These are phyloP conservation scores for Heritiera fomes DNA, from an alignment of 345 rosid genomes.

Conservation along the genomic window DNA sequence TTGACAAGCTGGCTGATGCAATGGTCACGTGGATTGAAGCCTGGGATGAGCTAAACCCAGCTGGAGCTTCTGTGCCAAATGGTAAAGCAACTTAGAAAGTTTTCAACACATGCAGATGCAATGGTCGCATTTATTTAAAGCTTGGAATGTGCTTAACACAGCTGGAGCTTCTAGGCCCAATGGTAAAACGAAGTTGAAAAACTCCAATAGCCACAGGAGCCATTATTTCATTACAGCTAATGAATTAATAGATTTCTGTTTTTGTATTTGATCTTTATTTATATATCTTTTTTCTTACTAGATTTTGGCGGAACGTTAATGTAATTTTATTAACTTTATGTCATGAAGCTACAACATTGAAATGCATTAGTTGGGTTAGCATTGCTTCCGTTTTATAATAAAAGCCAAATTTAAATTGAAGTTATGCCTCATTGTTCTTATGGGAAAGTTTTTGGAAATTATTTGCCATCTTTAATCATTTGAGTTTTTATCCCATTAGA, in stretches of 20 bases:
- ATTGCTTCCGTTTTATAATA: not conserved
- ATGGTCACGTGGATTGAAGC: slow-evolving; percentile 45
- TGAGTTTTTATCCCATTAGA: no score
- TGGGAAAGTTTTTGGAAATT: not conserved
- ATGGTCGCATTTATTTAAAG: slow-evolving; percentile 36
- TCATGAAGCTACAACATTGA: slow-evolving; percentile 6
- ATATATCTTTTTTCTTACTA: not conserved
- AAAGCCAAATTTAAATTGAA: not conserved
- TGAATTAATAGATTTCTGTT: not conserved
- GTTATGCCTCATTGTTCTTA: not conserved
- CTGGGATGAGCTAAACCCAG: slow-evolving; percentile 36
- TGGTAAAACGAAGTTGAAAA: slow-evolving; percentile 42
- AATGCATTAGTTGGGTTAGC: not conserved
- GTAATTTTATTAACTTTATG: slow-evolving; percentile 26
- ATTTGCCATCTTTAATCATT: not conserved
- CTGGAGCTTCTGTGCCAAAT: slow-evolving; percentile 33
- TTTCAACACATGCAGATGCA: not conserved
- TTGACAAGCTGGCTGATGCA: slow-evolving; percentile 37
- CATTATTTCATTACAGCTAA: slow-evolving; percentile 15
- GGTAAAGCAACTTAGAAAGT: slow-evolving; percentile 43
- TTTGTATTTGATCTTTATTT: slow-evolving; percentile 9
- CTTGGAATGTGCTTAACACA: slow-evolving; percentile 31
- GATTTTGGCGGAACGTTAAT: not conserved
- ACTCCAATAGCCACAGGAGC: not conserved
- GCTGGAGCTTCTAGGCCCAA: slow-evolving; percentile 32